Evolutionary conservation across 1,284 basidiomycete genomes (phyloP), one percentile per base, ranked within the genome.

Genomic region (Sanghuangporus baumii): DNA sequence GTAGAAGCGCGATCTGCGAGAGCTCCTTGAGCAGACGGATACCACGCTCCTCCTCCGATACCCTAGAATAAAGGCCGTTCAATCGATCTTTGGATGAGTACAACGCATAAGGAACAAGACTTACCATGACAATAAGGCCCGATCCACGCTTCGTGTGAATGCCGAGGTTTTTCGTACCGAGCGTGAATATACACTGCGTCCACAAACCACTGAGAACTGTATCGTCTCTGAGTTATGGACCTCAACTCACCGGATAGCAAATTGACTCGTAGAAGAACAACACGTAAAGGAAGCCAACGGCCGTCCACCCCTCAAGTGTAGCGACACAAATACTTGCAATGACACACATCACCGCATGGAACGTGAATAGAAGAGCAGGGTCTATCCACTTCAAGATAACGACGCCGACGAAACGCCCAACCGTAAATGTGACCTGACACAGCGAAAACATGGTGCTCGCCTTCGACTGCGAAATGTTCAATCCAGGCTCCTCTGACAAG

Each of bases 221-320:
- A 12, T 26, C 36, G 3, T 26, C 9, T 23, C 51, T 16, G 34
- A 34, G 34, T 54, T 3, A n/a, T 70, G 61, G 56, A 70, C 73
- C 71, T 20, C 20, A 36, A 66, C 70, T 73, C 66, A 82, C 80
- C 4, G 86, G 85, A 69, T 87, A 87, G 70, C 86, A 87, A 67
- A 87, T 85, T 7, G 84, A 86, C 73, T 90, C 89, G 73, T 89
- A 91, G 80, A 88, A 90, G 81, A 91, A 90, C 63, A 91, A 74
- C 64, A 80, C 71, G 73, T 89, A 90, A 62, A 90, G 71, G 72
- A 81, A 85, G 8, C 79, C 84, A 55, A 91, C 76, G 43, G 85
- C 89, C 6, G 78, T 75, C 63, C 76, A 76, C 14, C 86, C 85
- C 6, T 78, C 75, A 6, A 84, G 72, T 31, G 81, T 76, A 4